Evolutionary conservation across 768 basidiomycete genomes (phyloP), one percentile per base, ranked within the genome.

Genomic region (Termitomyces sp.): DNA sequence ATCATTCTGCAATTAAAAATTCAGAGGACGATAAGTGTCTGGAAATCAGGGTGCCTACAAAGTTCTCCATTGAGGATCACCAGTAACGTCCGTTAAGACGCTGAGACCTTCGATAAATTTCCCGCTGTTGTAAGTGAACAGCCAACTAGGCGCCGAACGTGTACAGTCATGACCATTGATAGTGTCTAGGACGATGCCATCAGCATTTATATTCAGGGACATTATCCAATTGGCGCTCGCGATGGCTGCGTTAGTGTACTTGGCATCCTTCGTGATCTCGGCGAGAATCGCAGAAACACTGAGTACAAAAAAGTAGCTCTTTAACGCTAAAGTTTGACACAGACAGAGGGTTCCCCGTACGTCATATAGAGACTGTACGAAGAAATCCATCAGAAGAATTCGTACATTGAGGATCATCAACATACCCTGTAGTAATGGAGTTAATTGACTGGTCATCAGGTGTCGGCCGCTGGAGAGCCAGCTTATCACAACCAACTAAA

Each of bases 41-140:
- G 17, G n/a, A 19, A 31, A 8, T 40, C 5, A 50, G 11, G 17
- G 23, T 52, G 26, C 76, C 60, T 61, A 80, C 78, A 80, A 56
- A 1, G 59, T 65, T 40, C 60, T 73, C 78, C 78, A 80, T 37
- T 69, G 65, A 26, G 59, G 46, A 57, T 80, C 73, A 5, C 72
- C 70, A 10, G 76, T 78, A 31, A 80, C 70, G 50, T 69, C 70
- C 0, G 68, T 66, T 31, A 82, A 64, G 6, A 82, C 72, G 47
- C 72, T 75, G 51, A 81, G 65, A 2, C 80, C 81, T 61, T 83
- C 81, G 23, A 82, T 71, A 50, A 71, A 77, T 56, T 83, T 83
- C 30, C 82, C 80, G 30, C 70, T 75, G 56, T 82, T 83, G 59
- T 82, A 82, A 0, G 81, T 81, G 65, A 81, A 82, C 5, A 80